Conservation (phyloP, 2,329 filamentous ascomycete species). For the Polytolypa hystricis region DNA sequence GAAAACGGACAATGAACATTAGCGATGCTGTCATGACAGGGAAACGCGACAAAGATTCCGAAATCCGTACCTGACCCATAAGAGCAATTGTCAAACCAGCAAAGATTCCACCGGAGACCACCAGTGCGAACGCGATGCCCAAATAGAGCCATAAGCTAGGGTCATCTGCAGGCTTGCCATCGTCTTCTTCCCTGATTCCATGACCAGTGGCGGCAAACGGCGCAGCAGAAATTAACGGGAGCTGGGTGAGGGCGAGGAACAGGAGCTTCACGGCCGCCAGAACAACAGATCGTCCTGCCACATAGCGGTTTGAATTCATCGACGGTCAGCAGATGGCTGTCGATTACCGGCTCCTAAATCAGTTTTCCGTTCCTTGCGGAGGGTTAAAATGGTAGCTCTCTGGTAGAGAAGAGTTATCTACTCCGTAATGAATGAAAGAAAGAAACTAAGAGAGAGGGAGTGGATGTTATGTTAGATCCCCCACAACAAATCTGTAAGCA, state of each 20-base stretch:
- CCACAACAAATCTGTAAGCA: no score
- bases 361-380: no score
- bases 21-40: not conserved
- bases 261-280: constrained; percentile 33
- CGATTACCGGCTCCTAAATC: no score
- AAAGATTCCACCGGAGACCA: constrained; percentile 83
- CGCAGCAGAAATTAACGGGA: constrained; percentile 29
- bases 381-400: no score
- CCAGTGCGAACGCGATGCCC: constrained; percentile 64
- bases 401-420: no score
- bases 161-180: constrained; percentile 45
- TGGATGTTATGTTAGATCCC: no score
- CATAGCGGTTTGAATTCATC: constrained; percentile 20
- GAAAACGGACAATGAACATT: not conserved
- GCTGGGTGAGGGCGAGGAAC: constrained; percentile 24
- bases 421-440: no score
- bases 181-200: constrained; percentile 20
- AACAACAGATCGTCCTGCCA: constrained; percentile 28
- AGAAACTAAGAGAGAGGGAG: no score
- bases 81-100: constrained; percentile 67
- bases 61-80: constrained; percentile 46
- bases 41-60: not conserved
- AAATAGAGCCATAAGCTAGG: constrained; percentile 71
- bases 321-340: no score
- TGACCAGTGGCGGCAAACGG: constrained; percentile 20